These are phyloP conservation scores for Dillenia turbinata DNA, from an alignment of 164 flowering plant species.

Conservation along the genomic window DNA sequence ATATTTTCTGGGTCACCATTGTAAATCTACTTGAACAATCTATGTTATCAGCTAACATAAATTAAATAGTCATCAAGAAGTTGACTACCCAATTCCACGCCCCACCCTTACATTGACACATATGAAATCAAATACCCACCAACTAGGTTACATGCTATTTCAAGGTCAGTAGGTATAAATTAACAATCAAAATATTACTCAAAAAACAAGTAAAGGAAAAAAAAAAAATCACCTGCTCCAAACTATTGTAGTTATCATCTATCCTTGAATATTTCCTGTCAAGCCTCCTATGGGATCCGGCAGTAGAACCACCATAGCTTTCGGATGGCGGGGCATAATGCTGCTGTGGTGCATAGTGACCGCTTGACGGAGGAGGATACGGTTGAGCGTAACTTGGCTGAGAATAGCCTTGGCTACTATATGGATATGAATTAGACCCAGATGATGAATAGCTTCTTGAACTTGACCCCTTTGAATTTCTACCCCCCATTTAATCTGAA, in stretches of 20 bases:
- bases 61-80: too few species aligned
- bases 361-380: slow-evolving; percentile 14
- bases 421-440: slow-evolving; percentile 29
- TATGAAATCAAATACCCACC: too few species aligned
- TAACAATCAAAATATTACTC: not conserved
- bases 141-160: too few species aligned
- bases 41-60: too few species aligned
- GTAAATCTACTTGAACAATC: too few species aligned
- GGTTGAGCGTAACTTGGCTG: slow-evolving; percentile 36
- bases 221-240: slow-evolving; percentile 56
- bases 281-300: slow-evolving; percentile 26
- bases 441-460: slow-evolving; percentile 24
- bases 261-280: slow-evolving; percentile 67
- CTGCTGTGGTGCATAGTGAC: slow-evolving; percentile 8
- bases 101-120: too few species aligned
- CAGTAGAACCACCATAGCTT: slow-evolving; percentile 23
- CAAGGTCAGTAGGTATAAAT: too few species aligned
- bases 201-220: not conserved
- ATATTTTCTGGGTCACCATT: too few species aligned
- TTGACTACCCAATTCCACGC: too few species aligned
- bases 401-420: slow-evolving; percentile 25
- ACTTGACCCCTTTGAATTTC: slow-evolving; percentile 30
- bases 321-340: slow-evolving; percentile 32
- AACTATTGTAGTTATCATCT: slow-evolving; percentile 53
- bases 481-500: slow-evolving; percentile 42